Percentiles rank a stretch among this genome's conserved stretches.
phyloP scores from a whole-genome alignment of 2,329 filamentous ascomycete genomes.

The Pestalotiopsis sp. region DNA sequence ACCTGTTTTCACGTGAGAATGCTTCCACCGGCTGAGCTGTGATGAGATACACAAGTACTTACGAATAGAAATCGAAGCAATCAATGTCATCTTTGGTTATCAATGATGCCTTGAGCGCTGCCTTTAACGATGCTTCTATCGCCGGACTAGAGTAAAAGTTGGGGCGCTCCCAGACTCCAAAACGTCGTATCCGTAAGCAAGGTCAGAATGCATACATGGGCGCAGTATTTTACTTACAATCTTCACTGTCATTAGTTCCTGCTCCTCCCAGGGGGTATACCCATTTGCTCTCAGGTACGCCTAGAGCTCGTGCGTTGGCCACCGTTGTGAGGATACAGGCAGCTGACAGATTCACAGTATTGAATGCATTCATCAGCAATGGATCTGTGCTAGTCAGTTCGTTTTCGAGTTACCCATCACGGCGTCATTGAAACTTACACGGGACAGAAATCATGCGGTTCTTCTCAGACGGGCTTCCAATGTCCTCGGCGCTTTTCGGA shows the following conservation, averaged over 20 bases:
- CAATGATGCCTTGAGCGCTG: conserved; percentile 49
- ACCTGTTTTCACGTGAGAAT: neutral
- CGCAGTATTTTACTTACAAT: neutral
- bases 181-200: neutral
- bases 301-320: conserved; percentile 54
- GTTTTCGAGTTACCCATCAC: neutral
- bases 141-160: conserved; percentile 61
- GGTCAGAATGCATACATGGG: neutral
- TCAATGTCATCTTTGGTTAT: conserved; percentile 56
- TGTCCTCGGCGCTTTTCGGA: conserved; percentile 48
- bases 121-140: conserved; percentile 60
- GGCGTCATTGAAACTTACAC: conserved; percentile 37
- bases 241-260: conserved; percentile 58
- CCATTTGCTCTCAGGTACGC: conserved; percentile 59
- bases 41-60: conserved; percentile 59
- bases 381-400: conserved; percentile 24
- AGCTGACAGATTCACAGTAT: conserved; percentile 66
- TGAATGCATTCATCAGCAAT: conserved; percentile 73
- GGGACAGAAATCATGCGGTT: conserved; percentile 72
- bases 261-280: conserved; percentile 67
- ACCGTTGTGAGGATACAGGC: conserved; percentile 63
- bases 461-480: conserved; percentile 54
- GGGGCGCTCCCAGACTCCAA: conserved; percentile 54
- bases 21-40: too few relatives aligned
- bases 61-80: conserved; percentile 68